Evolutionary conservation across 495 filamentous ascomycete genomes (phyloP).

Genomic region (Xylaria bambusicola): DNA sequence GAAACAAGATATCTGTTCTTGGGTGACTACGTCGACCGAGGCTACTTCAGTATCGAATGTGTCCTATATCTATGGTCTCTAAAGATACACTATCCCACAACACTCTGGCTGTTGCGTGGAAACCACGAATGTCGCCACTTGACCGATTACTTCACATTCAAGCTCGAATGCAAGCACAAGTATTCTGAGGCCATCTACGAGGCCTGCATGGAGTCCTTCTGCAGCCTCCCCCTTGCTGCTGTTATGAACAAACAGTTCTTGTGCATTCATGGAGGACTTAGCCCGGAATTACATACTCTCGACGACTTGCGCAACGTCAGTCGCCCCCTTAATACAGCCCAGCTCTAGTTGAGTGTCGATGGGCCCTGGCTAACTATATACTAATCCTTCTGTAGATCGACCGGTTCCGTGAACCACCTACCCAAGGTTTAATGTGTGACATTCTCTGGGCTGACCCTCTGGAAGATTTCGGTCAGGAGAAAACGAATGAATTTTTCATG

Average conservation of each 20-base stretch:
- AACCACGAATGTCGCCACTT: slow-evolving; percentile 99
- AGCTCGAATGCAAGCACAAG: slow-evolving; percentile 98
- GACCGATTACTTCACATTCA: slow-evolving; percentile 99
- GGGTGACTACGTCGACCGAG: slow-evolving; percentile 96
- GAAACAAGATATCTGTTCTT: slow-evolving; percentile 96
- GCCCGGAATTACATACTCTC: slow-evolving; percentile 91
- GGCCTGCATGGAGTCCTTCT: slow-evolving; percentile 98
- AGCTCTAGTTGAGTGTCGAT: neutral
- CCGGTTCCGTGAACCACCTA: slow-evolving; percentile 95
- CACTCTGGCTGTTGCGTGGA: slow-evolving; percentile 92
- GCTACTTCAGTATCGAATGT: slow-evolving; percentile 99
- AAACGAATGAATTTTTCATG: slow-evolving; percentile 92
- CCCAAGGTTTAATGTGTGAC: slow-evolving; percentile 97
- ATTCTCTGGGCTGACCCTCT: slow-evolving; percentile 98
- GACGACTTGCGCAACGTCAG: slow-evolving; percentile 87
- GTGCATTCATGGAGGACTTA: slow-evolving; percentile 96
- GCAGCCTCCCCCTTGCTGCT: slow-evolving; percentile 86
- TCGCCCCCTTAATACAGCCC: neutral
- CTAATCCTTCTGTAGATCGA: slow-evolving; percentile 67
- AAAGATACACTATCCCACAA: slow-evolving; percentile 99
- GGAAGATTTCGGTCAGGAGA: slow-evolving; percentile 99
- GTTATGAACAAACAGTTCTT: slow-evolving; percentile 99
- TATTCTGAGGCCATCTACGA: slow-evolving; percentile 96
- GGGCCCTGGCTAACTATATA: slow-evolving; percentile 4
- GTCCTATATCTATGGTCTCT: slow-evolving; percentile 96